phyloP scores from a whole-genome alignment of 306 rosid species.

The Rosa lucieae region DNA sequence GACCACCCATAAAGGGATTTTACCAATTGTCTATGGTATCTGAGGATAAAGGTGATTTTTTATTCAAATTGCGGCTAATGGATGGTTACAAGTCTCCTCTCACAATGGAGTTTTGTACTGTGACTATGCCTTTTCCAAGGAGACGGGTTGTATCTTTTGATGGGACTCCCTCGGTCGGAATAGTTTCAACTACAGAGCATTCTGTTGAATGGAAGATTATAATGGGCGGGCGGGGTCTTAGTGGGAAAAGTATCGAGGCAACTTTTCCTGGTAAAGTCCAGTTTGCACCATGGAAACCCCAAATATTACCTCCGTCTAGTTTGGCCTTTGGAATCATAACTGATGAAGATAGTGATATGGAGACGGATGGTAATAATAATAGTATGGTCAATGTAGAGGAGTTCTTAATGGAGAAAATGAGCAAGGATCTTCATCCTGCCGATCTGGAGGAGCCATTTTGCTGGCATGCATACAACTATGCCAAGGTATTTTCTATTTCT shows the following conservation, averaged over 20 bases:
- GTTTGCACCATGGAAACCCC: constrained; percentile 85
- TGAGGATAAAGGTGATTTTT: constrained; percentile 95
- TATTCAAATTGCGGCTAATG: constrained; percentile 80
- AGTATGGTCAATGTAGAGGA: constrained; percentile 75
- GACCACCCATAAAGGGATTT: constrained; percentile 88
- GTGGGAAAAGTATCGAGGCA: constrained; percentile 91
- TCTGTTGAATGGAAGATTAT: constrained; percentile 93
- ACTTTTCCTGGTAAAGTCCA: constrained; percentile 93
- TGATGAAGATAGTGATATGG: constrained; percentile 82
- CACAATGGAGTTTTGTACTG: constrained; percentile 86
- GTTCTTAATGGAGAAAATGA: constrained; percentile 81
- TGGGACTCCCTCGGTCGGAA: constrained; percentile 91
- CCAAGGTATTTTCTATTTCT: constrained; percentile 51
- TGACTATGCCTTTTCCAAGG: constrained; percentile 85
- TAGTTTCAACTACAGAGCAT: constrained; percentile 87
- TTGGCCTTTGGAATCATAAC: constrained; percentile 39
- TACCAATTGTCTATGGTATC: constrained; percentile 97
- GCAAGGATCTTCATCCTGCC: constrained; percentile 87
- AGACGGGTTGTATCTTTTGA: constrained; percentile 85
- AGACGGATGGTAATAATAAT: constrained; percentile 60
- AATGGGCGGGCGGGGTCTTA: constrained; percentile 75
- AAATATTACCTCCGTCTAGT: constrained; percentile 43
- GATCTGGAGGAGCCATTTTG: constrained; percentile 98
- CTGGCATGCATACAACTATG: constrained; percentile 96
- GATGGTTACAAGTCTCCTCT: constrained; percentile 92